Conservation (phyloP, 345 rosid species). For the Populus alba region DNA sequence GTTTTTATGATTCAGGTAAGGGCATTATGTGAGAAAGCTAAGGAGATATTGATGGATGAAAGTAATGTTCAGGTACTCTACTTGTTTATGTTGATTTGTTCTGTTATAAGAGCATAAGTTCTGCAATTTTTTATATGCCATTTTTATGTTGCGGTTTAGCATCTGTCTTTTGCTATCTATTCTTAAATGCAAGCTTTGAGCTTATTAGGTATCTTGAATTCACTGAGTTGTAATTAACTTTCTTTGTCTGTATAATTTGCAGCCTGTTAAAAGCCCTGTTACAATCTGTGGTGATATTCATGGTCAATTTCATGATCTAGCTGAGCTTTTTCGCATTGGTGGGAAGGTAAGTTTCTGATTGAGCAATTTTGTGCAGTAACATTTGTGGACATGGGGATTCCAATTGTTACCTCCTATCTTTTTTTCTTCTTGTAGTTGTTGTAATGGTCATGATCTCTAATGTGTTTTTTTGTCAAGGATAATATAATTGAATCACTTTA, state of each 20-base stretch:
- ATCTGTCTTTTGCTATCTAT: not conserved
- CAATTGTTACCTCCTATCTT: not conserved
- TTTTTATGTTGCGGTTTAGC: not conserved
- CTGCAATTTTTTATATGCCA: not conserved
- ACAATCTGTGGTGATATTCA: slow-evolving; percentile 97
- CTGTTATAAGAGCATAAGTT: not conserved
- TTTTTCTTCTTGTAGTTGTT: not conserved
- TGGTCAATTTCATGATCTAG: slow-evolving; percentile 97
- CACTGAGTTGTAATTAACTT: not conserved
- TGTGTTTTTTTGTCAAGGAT: not conserved
- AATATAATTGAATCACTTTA: not conserved
- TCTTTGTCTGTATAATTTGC: not conserved
- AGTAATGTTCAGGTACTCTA: slow-evolving; percentile 91
- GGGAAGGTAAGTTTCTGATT: slow-evolving; percentile 62
- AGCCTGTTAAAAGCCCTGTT: slow-evolving; percentile 97
- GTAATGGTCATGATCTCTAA: not conserved
- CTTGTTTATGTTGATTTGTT: not conserved
- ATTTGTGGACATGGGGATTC: not conserved
- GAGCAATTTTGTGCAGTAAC: not conserved
- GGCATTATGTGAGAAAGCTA: slow-evolving; percentile 92
- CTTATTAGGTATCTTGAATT: not conserved
- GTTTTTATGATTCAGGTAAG: slow-evolving; percentile 49
- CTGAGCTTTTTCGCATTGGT: slow-evolving; percentile 94
- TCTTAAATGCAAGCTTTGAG: not conserved
- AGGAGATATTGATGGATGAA: slow-evolving; percentile 94